These are phyloP conservation scores for Fusarium multiceps DNA, from an alignment of 2,329 filamentous ascomycete species.

Conservation along the genomic window DNA sequence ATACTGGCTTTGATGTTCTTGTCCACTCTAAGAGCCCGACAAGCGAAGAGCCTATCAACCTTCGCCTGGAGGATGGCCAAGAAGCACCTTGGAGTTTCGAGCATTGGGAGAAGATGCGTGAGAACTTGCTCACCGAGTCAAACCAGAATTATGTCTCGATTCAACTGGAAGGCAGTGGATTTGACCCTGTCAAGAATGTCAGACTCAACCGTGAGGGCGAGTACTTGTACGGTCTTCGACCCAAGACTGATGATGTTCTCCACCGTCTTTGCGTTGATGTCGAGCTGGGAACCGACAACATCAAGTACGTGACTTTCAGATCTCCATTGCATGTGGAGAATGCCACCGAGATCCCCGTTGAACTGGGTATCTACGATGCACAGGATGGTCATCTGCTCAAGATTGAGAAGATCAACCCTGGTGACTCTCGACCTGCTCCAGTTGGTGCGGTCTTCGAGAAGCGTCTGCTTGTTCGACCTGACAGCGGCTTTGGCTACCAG, in stretches of 20 bases:
- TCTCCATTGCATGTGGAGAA: constrained; percentile 95
- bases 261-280: constrained; percentile 95
- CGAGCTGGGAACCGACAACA: constrained; percentile 89
- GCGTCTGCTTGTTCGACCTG: constrained; percentile 86
- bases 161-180: constrained; percentile 90
- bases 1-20: constrained; percentile 91
- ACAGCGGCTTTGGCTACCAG: constrained; percentile 94
- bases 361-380: constrained; percentile 89
- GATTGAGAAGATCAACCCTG: constrained; percentile 96
- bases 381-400: constrained; percentile 91
- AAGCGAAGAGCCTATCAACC: constrained; percentile 75
- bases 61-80: constrained; percentile 86
- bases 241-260: constrained; percentile 84
- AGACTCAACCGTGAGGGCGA: constrained; percentile 95
- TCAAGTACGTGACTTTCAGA: constrained; percentile 96
- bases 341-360: constrained; percentile 94
- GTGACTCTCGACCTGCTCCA: constrained; percentile 88
- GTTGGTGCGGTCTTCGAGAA: constrained; percentile 94
- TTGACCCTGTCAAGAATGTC: constrained; percentile 89
- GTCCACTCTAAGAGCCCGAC: constrained; percentile 80
- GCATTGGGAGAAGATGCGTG: constrained; percentile 94
- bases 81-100: constrained; percentile 97
- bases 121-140: constrained; percentile 87
- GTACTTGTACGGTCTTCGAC: constrained; percentile 86
- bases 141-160: constrained; percentile 83